phyloP scores from a whole-genome alignment of 768 basidiomycete genomes.

The Coprinopsis sp. region DNA sequence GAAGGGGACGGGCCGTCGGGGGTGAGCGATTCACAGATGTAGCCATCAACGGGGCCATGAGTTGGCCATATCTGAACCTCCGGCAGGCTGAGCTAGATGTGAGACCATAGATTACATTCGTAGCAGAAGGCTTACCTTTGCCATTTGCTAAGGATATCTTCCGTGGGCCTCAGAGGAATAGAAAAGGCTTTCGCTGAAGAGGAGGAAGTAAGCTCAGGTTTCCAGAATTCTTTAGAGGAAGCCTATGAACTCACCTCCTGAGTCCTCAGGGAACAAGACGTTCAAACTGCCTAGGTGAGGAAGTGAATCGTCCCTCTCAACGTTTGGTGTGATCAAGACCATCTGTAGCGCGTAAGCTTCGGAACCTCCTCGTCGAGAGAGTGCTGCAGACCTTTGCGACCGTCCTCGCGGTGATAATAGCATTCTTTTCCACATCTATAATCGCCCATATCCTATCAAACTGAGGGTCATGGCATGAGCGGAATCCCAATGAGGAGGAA shows the following conservation, averaged over 20 bases:
- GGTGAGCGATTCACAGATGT: constrained; percentile 48
- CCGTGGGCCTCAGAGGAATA: constrained; percentile 53
- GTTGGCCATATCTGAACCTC: constrained; percentile 47
- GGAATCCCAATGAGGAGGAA: not conserved
- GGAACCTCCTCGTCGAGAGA: not conserved
- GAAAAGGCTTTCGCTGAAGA: no score
- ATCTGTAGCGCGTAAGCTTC: constrained; percentile 36
- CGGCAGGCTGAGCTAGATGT: constrained; percentile 38
- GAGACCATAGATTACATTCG: not conserved
- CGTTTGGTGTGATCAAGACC: constrained; percentile 58
- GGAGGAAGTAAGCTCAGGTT: no score
- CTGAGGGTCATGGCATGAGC: constrained; percentile 29
- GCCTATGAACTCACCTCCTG: constrained; percentile 52
- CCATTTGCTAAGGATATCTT: constrained; percentile 49
- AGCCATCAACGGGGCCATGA: constrained; percentile 52
- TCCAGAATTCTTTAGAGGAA: no score
- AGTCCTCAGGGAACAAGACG: constrained; percentile 56
- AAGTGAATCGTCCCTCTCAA: constrained; percentile 41
- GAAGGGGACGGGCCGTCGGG: constrained; percentile 41
- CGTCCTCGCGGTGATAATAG: constrained; percentile 65
- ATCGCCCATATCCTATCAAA: constrained; percentile 71
- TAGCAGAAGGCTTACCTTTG: constrained; percentile 39
- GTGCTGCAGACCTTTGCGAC: constrained; percentile 52
- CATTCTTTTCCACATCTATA: constrained; percentile 48
- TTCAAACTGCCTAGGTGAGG: constrained; percentile 45